Percentiles rank a stretch among this genome's conserved stretches.
These are phyloP conservation scores for Fonsecaea nubica DNA, from an alignment of 2,329 filamentous ascomycete genomes.

Conservation along the genomic window DNA sequence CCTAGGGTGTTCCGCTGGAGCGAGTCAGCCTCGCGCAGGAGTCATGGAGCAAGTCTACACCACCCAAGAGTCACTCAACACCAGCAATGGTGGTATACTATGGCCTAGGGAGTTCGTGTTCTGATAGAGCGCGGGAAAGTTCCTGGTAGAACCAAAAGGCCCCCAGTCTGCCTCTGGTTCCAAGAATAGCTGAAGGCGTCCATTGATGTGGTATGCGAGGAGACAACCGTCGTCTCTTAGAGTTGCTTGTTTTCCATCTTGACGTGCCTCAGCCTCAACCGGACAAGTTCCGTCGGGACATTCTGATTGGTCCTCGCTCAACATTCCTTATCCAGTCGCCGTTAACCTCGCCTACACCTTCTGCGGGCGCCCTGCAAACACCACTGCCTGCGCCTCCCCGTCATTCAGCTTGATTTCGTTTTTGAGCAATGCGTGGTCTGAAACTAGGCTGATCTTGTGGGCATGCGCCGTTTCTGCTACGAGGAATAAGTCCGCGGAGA, in stretches of 20 bases:
- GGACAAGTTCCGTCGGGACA: not conserved
- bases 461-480: conserved; percentile 27
- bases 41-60: not conserved
- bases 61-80: not conserved
- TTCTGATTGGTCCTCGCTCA: not conserved
- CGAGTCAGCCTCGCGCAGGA: not conserved
- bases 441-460: conserved; percentile 11
- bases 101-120: not conserved
- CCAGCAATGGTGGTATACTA: not conserved
- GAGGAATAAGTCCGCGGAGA: conserved; percentile 16
- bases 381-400: conserved; percentile 4
- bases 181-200: conserved; percentile 3
- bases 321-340: not conserved
- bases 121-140: not conserved
- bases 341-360: conserved; percentile 7
- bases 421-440: conserved; percentile 4
- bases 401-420: conserved; percentile 10
- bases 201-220: not conserved
- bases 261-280: conserved; percentile 13
- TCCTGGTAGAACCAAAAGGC: not conserved
- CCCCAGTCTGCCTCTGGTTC: conserved; percentile 1
- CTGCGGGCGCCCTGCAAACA: conserved; percentile 10
- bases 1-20: not conserved
- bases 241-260: conserved; percentile 1
- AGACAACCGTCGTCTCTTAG: conserved; percentile 1